These are phyloP conservation scores for Canariomyces notabilis DNA, from an alignment of 2,329 filamentous ascomycete genomes.

Conservation along the genomic window DNA sequence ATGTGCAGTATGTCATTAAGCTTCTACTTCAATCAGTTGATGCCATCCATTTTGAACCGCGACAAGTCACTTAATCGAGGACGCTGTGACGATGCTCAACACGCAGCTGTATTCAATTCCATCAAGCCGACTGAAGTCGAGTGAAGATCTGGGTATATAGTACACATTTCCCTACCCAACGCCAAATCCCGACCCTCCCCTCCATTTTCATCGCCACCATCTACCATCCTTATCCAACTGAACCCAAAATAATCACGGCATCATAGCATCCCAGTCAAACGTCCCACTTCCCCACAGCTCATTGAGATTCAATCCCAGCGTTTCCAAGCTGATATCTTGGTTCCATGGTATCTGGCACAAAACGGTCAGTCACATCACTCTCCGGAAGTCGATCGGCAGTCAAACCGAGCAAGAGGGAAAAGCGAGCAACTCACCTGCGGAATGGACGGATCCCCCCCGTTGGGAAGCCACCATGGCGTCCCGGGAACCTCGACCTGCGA, in stretches of 20 bases:
- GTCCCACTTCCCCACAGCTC: conserved; percentile 48
- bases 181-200: neutral
- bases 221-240: neutral
- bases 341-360: conserved; percentile 37
- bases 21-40: neutral
- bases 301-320: conserved; percentile 49
- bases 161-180: neutral
- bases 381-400: conserved; percentile 29
- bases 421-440: conserved; percentile 32
- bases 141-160: neutral
- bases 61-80: too few species aligned
- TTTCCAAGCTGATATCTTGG: conserved; percentile 49
- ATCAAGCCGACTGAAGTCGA: too few species aligned
- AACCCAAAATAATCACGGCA: conserved; percentile 7
- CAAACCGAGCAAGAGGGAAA: conserved; percentile 1
- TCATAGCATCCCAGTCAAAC: conserved; percentile 25
- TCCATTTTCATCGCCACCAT: neutral
- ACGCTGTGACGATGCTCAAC: too few species aligned
- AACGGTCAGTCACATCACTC: conserved; percentile 31
- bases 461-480: conserved; percentile 26
- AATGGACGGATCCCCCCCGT: conserved; percentile 31
- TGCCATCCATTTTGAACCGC: neutral
- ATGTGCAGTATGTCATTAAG: neutral
- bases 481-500: conserved; percentile 23
- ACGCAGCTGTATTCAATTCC: too few species aligned